Base-by-base conservation (phyloP, 441 rosid species). In the Jatropha multifida region DNA sequence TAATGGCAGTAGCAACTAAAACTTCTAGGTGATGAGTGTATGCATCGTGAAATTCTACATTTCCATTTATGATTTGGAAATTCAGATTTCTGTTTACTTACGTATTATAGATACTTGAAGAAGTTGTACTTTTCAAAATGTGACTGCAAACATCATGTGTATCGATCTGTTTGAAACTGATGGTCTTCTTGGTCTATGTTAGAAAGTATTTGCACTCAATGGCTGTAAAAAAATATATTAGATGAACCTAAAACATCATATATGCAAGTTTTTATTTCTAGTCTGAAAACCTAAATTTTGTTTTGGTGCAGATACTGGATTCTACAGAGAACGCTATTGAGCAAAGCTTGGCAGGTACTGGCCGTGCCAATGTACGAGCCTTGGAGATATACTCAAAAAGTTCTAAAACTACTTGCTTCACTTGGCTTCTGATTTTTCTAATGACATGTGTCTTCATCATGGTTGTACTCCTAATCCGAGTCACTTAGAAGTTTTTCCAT, bases 301-400 rank as follows among this genome's bases (percentile, higher is more conserved):
- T 64, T 54, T 54, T 17, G 79, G 70, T 79, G 84, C 88, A 93
- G 99, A 79, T 93, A 76, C 97, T 94, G 7, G 94, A 94, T 80
- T 94, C 96, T 11, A 93, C 98, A 4, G 97, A 94, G 87, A 81
- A 79, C 40, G 98, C 98, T 26, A 79, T 94, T 49, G 99, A 94
- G 83, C 92, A 91, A 46, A 94, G 98, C 87, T 83, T 94, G 80
- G 97, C 98, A 10, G 84, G 90, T 81, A 93, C 98, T 2, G 91
- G 91, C 51, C 96, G 85, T 68, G 94, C 87, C 68, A 91, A 88
- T 71, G 85, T 83, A 7, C 87, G 94, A 32, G 93, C 98, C 6
- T 67, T 81, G 64, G 81, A 85, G 77, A 84, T 93, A 76, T 87
- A 84, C 79, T 91, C 97, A 2, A 82, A 87, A 77, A 81, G 84